phyloP scores from a whole-genome alignment of 345 rosid genomes.

The Salix purpurea region DNA sequence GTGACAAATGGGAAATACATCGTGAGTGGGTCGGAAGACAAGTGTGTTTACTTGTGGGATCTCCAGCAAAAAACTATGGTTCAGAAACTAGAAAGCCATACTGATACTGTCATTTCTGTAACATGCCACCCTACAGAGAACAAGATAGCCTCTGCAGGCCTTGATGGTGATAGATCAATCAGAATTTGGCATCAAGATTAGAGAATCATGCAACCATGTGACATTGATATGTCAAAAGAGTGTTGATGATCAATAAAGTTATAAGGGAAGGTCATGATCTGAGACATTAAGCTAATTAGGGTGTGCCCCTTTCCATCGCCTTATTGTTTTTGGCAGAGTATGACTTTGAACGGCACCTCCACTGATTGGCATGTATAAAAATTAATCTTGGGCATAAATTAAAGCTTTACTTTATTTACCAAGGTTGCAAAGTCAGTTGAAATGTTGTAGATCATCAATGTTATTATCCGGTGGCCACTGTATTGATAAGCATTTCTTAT shows the following conservation, averaged over 20 bases:
- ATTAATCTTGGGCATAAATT: background rate
- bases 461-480: background rate
- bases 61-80: conserved; percentile 76
- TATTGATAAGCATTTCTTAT: background rate
- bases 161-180: conserved; percentile 68
- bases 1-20: conserved; percentile 91
- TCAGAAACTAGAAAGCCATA: conserved; percentile 84
- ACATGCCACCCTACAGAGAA: conserved; percentile 73
- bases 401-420: background rate
- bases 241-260: too few relatives aligned
- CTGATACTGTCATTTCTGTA: conserved; percentile 80
- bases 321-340: too few relatives aligned
- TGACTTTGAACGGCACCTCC: too few relatives aligned
- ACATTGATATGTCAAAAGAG: background rate
- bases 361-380: too few relatives aligned
- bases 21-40: conserved; percentile 94
- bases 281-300: too few relatives aligned
- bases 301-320: too few relatives aligned
- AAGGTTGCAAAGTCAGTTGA: background rate
- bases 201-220: background rate
- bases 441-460: background rate
- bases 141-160: conserved; percentile 79
- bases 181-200: conserved; percentile 78
- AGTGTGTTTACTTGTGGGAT: conserved; percentile 89
- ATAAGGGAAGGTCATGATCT: too few relatives aligned